Percentiles rank a stretch among this genome's conserved stretches.
Conservation (phyloP, 352 stramenopile species). For the Phytophthora pluvialis region DNA sequence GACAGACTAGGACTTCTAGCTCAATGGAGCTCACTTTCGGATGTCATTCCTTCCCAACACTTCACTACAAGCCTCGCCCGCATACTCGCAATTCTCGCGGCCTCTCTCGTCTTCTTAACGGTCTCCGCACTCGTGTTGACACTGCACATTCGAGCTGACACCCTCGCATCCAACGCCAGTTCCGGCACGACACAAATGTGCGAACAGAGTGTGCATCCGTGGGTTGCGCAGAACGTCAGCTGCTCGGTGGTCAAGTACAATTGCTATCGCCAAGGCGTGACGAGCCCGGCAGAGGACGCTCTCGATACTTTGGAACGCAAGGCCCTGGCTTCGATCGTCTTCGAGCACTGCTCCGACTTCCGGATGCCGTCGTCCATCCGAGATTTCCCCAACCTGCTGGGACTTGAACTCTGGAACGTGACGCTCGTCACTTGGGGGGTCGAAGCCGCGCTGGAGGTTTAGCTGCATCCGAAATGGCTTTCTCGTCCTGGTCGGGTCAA, state of each 20-base stretch:
- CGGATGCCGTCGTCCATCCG: slow-evolving; percentile 34
- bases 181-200: slow-evolving; percentile 9
- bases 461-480: slow-evolving; percentile 37
- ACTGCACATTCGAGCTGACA: slow-evolving; percentile 6
- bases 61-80: too few relatives aligned
- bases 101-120: slow-evolving; percentile 24
- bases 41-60: too few relatives aligned
- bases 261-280: slow-evolving; percentile 27
- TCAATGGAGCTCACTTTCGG: too few relatives aligned
- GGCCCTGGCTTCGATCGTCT: slow-evolving; percentile 33
- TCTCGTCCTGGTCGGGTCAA: slow-evolving; percentile 49
- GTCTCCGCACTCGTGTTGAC: slow-evolving; percentile 3
- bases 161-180: background rate
- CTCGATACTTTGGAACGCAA: slow-evolving; percentile 32
- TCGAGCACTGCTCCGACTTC: slow-evolving; percentile 48
- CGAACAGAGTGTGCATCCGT: slow-evolving; percentile 34
- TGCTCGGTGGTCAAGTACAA: slow-evolving; percentile 45
- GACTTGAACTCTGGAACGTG: slow-evolving; percentile 63
- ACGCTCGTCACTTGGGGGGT: slow-evolving; percentile 42
- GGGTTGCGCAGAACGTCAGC: slow-evolving; percentile 37
- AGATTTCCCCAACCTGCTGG: slow-evolving; percentile 47
- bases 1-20: too few relatives aligned
- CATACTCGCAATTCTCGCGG: too few relatives aligned
- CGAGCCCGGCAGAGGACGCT: background rate
- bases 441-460: slow-evolving; percentile 37